phyloP scores from a whole-genome alignment of 192 early-diverging fungal genomes.

The Umbelopsis vinacea region DNA sequence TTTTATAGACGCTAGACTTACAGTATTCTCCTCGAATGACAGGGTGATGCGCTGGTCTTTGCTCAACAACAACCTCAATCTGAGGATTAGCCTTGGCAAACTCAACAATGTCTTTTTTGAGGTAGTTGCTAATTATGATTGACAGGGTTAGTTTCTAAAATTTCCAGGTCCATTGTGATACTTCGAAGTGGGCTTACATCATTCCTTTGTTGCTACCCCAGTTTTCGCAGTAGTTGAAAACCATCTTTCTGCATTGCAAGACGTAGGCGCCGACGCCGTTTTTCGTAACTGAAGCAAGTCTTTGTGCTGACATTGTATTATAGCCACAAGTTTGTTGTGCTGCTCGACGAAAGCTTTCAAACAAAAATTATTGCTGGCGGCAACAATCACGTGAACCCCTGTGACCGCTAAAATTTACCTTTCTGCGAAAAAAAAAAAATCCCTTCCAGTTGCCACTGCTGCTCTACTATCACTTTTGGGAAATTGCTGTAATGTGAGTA shows the following conservation, averaged over 20 bases:
- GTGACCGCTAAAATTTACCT: background rate
- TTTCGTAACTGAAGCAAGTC: conserved; percentile 38
- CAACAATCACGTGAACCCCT: background rate
- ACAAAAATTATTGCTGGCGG: background rate
- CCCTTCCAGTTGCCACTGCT: background rate
- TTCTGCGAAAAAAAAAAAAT: too few relatives aligned
- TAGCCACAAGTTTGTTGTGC: background rate
- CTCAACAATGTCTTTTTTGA: conserved; percentile 62
- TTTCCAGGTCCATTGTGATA: background rate
- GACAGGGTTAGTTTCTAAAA: background rate
- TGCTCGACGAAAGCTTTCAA: background rate
- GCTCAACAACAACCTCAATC: conserved; percentile 78
- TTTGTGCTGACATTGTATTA: conserved; percentile 22
- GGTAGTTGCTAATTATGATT: conserved; percentile 56
- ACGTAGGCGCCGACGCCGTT: conserved; percentile 81
- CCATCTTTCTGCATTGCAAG: conserved; percentile 75
- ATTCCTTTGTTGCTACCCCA: conserved; percentile 78
- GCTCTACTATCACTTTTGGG: background rate
- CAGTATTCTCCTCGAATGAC: conserved; percentile 71
- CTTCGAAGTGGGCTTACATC: conserved; percentile 50
- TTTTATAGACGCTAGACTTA: conserved; percentile 34
- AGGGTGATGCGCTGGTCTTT: conserved; percentile 74
- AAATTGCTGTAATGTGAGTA: conserved; percentile 19
- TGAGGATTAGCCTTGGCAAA: conserved; percentile 76
- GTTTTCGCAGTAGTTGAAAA: conserved; percentile 85